Percentiles rank a stretch among this genome's conserved stretches.
Evolutionary conservation across 495 filamentous ascomycete species (phyloP).

Genomic region (Trichoderma asperelloides): DNA sequence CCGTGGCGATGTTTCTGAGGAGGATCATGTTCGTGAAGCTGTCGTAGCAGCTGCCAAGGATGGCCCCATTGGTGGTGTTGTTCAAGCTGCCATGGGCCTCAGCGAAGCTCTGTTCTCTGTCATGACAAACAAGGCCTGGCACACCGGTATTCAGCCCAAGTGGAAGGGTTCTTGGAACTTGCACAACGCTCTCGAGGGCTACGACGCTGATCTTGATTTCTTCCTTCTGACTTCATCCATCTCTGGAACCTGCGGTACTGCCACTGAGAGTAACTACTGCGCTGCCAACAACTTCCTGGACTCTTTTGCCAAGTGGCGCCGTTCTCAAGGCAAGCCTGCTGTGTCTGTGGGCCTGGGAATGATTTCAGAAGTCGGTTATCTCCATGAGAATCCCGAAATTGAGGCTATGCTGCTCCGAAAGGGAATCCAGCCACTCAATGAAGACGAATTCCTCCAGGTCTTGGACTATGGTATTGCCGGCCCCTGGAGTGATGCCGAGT

Average conservation of each 20-base stretch:
- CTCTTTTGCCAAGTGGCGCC: conserved; percentile 22
- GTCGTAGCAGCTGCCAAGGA: conserved; percentile 6
- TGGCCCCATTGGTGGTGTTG: conserved; percentile 37
- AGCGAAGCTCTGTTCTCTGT: conserved; percentile 28
- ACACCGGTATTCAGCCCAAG: conserved; percentile 29
- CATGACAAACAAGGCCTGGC: conserved; percentile 25
- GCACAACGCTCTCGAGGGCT: conserved; percentile 22
- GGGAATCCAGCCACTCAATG: conserved; percentile 23
- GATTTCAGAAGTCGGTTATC: conserved; percentile 28
- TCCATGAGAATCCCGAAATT: conserved; percentile 16
- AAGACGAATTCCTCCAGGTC: conserved; percentile 27
- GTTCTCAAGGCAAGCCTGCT: conserved; percentile 22
- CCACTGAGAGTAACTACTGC: conserved; percentile 40
- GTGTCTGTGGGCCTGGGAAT: conserved; percentile 29
- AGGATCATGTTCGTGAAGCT: conserved; percentile 15
- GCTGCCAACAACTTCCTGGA: conserved; percentile 43
- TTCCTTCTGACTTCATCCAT: conserved; percentile 47
- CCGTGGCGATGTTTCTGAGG: conserved; percentile 24
- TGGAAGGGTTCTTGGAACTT: conserved; percentile 28
- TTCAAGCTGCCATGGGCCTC: conserved; percentile 41
- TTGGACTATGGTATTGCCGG: conserved; percentile 20
- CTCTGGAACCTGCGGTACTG: conserved; percentile 32
- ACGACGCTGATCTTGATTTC: conserved; percentile 38
- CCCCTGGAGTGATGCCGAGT: neutral
- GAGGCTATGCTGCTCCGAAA: conserved; percentile 19